Evolutionary conservation across 2,329 filamentous ascomycete genomes (phyloP).

Genomic region (Aureobasidium sp.): DNA sequence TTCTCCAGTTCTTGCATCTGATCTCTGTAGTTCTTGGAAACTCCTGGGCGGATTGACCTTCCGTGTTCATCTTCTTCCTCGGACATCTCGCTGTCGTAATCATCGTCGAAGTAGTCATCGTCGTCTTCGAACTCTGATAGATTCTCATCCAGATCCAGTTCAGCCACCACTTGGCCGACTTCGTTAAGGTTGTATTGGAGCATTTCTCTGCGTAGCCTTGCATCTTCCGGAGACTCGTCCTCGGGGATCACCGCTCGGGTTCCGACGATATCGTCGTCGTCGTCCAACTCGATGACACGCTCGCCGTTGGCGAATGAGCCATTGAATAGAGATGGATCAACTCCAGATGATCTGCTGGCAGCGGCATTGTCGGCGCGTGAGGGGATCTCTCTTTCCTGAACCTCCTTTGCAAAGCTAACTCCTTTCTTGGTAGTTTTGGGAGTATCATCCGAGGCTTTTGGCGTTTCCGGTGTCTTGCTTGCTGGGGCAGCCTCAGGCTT

Average conservation of each 20-base stretch:
- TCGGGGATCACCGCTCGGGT: slow-evolving; percentile 54
- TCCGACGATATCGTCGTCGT: slow-evolving; percentile 33
- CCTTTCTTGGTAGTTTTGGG: slow-evolving; percentile 19
- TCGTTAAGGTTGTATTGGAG: slow-evolving; percentile 81
- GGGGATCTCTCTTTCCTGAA: neutral
- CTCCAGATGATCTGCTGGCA: neutral
- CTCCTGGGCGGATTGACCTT: slow-evolving; percentile 56
- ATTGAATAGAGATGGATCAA: slow-evolving; percentile 1
- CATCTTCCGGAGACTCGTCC: slow-evolving; percentile 73
- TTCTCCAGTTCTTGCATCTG: slow-evolving; percentile 82
- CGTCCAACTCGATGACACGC: slow-evolving; percentile 37
- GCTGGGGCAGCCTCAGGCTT: neutral
- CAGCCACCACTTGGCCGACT: slow-evolving; percentile 84
- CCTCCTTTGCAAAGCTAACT: slow-evolving; percentile 25
- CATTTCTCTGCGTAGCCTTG: slow-evolving; percentile 76
- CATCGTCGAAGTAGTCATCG: slow-evolving; percentile 38
- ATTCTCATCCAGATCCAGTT: slow-evolving; percentile 72
- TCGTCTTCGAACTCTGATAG: slow-evolving; percentile 44
- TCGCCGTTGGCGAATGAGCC: slow-evolving; percentile 19
- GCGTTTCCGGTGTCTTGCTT: neutral
- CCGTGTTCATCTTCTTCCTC: slow-evolving; percentile 72
- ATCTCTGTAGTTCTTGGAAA: slow-evolving; percentile 67
- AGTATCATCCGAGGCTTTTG: neutral
- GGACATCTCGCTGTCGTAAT: slow-evolving; percentile 38
- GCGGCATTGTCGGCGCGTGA: neutral